A percentile compares a stretch with the other conserved stretches of the same genome.
phyloP scores from a whole-genome alignment of 1,139 yeast genomes.

The Blastobotrys niveus region DNA sequence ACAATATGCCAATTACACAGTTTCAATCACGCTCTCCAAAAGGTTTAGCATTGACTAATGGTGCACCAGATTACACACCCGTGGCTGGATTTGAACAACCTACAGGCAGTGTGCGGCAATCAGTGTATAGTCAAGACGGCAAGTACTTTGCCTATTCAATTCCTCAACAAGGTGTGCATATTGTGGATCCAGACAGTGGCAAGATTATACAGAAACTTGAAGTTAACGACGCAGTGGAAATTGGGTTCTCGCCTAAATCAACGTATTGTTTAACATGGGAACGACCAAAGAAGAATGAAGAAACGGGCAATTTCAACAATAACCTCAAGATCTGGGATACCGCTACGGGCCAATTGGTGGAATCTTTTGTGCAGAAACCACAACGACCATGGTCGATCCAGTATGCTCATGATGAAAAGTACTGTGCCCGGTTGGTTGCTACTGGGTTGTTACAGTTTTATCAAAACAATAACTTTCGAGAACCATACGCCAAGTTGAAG shows the following conservation, averaged over 20 bases:
- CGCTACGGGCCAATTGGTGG: conserved; percentile 44
- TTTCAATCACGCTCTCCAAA: conserved; percentile 20
- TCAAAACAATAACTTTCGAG: conserved; percentile 49
- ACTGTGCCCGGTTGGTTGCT: conserved; percentile 55
- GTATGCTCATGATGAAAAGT: conserved; percentile 71
- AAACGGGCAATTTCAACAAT: conserved; percentile 62
- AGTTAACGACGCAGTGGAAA: conserved; percentile 60
- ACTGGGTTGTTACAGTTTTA: conserved; percentile 62
- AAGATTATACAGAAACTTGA: conserved; percentile 42
- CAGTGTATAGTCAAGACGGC: conserved; percentile 46
- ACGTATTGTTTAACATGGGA: conserved; percentile 84
- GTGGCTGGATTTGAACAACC: conserved; percentile 17
- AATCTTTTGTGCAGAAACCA: conserved; percentile 69
- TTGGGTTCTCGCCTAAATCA: conserved; percentile 87
- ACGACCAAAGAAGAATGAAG: conserved; percentile 57
- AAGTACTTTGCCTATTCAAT: conserved; percentile 45
- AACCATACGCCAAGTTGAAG: conserved; percentile 57
- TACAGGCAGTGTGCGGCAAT: conserved; percentile 29
- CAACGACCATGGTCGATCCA: conserved; percentile 93
- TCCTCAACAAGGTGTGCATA: conserved; percentile 39
- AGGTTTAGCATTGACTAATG: conserved; percentile 15
- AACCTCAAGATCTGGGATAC: conserved; percentile 71
- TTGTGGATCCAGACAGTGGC: conserved; percentile 54
- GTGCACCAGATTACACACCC: conserved; percentile 16
- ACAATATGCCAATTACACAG: not conserved